Evolutionary conservation across 2,329 filamentous ascomycete species (phyloP).

Genomic region (Ceratocystis lukuohia): DNA sequence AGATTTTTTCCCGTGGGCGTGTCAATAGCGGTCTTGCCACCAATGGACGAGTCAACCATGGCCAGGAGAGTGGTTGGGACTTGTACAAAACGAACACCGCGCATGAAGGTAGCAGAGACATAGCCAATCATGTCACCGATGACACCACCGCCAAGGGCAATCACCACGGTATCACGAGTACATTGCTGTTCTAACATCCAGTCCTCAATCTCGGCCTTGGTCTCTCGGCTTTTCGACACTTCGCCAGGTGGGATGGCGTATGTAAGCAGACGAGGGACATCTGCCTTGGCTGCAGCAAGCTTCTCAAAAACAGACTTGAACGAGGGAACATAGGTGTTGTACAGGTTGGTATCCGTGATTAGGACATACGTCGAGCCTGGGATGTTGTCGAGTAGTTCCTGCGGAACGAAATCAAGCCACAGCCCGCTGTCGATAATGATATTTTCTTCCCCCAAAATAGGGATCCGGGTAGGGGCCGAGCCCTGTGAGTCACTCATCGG

Average conservation of each 20-base stretch:
- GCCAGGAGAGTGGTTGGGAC: conserved; percentile 87
- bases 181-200: conserved; percentile 91
- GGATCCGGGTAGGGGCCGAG: conserved; percentile 31
- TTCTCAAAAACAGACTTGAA: conserved; percentile 42
- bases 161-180: conserved; percentile 85
- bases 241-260: conserved; percentile 85
- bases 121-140: conserved; percentile 98
- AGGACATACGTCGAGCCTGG: conserved; percentile 86
- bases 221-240: conserved; percentile 82
- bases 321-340: conserved; percentile 61
- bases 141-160: conserved; percentile 88
- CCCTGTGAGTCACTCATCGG: conserved; percentile 7
- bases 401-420: conserved; percentile 67
- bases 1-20: conserved; percentile 93
- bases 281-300: conserved; percentile 25
- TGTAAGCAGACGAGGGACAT: conserved; percentile 57
- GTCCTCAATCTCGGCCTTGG: conserved; percentile 91
- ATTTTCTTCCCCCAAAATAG: conserved; percentile 75
- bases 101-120: conserved; percentile 96
- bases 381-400: conserved; percentile 66
- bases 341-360: conserved; percentile 90
- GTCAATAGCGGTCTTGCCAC: conserved; percentile 96
- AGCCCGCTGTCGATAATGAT: conserved; percentile 88
- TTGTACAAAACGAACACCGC: conserved; percentile 88
- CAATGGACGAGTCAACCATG: conserved; percentile 98